Conservation (phyloP, 768 basidiomycete genomes). For the Termitomyces eurrhizus region DNA sequence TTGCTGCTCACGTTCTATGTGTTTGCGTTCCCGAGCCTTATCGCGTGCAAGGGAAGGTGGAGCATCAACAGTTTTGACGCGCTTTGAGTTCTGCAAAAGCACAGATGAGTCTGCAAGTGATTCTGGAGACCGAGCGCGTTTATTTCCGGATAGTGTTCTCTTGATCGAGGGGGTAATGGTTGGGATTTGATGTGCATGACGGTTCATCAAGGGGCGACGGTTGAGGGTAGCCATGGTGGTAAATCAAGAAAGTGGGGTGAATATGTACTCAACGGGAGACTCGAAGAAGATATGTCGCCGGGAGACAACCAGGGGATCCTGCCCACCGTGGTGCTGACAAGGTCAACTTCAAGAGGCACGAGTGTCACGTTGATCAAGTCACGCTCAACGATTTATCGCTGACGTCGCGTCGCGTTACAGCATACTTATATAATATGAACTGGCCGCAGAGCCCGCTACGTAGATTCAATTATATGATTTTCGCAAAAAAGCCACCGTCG, state of each 20-base stretch:
- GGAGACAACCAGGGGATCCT: neutral
- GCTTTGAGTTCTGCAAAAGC: conserved; percentile 30
- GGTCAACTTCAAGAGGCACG: neutral
- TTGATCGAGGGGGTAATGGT: conserved; percentile 30
- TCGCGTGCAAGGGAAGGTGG: conserved; percentile 23
- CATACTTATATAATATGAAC: too few relatives aligned
- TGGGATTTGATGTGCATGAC: conserved; percentile 32
- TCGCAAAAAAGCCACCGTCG: too few relatives aligned
- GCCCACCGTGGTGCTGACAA: neutral
- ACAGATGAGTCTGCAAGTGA: conserved; percentile 27
- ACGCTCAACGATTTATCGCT: conserved; percentile 6
- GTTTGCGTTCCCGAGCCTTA: conserved; percentile 42
- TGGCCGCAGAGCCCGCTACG: too few relatives aligned
- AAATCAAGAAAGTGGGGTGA: conserved; percentile 20
- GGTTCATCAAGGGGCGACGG: conserved; percentile 45
- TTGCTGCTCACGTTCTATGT: conserved; percentile 49
- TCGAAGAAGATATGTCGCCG: neutral
- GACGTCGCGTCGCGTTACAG: too few relatives aligned
- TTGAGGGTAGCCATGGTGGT: conserved; percentile 44
- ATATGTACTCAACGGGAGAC: neutral
- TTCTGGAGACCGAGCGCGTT: conserved; percentile 53
- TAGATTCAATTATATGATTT: too few relatives aligned
- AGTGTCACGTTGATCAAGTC: conserved; percentile 15
- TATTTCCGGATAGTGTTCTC: conserved; percentile 28
- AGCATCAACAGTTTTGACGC: conserved; percentile 33